Conservation (phyloP, 208 protist species). For the Trichomonas tenax region DNA sequence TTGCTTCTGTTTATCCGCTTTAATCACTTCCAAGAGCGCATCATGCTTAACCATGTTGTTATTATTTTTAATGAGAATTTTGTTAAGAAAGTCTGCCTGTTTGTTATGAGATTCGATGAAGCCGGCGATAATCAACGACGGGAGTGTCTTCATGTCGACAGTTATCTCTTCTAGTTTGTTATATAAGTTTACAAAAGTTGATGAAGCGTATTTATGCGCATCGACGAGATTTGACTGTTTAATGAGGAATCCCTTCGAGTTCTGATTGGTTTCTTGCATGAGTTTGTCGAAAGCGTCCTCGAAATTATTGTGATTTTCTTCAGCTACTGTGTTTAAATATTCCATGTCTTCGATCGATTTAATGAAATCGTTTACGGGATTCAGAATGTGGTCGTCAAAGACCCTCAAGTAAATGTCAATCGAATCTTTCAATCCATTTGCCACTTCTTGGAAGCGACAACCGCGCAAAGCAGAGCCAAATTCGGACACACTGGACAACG, state of each 20-base stretch:
- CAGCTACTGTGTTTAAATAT: neutral
- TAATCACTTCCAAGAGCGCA: neutral
- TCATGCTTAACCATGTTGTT: neutral
- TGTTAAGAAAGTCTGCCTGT: neutral
- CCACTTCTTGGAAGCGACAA: neutral
- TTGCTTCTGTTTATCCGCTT: neutral
- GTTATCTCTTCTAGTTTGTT: neutral
- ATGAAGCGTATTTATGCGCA: neutral
- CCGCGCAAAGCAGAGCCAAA: neutral
- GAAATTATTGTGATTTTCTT: neutral
- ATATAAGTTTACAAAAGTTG: neutral
- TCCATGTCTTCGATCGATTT: neutral
- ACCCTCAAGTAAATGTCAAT: neutral
- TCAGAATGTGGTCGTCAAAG: neutral
- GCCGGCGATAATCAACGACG: neutral
- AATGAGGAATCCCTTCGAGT: neutral
- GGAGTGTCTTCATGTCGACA: neutral
- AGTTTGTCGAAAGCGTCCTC: neutral
- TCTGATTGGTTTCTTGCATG: neutral
- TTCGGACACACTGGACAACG: neutral
- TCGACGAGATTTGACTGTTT: neutral
- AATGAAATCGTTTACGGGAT: neutral
- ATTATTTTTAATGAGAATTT: neutral
- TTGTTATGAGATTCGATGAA: neutral
- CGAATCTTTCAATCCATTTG: neutral